phyloP scores from a whole-genome alignment of 164 flowering plant species.

The Pachysandra terminalis region DNA sequence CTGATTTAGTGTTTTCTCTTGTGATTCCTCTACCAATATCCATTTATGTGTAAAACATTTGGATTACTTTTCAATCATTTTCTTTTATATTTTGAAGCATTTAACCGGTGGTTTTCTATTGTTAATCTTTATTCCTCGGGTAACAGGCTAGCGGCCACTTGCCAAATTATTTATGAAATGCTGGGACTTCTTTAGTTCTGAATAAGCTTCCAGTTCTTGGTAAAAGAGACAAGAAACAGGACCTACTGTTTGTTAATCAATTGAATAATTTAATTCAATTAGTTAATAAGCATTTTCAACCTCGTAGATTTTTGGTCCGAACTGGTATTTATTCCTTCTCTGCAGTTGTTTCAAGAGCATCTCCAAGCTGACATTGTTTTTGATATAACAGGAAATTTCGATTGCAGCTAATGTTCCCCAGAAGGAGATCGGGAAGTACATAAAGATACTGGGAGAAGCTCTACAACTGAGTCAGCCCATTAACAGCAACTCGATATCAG shows the following conservation, averaged over 20 bases:
- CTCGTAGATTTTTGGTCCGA: not conserved
- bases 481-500: conserved; percentile 95
- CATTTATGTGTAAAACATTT: too few relatives aligned
- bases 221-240: too few relatives aligned
- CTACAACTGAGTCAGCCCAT: conserved; percentile 92
- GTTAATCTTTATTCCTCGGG: not conserved
- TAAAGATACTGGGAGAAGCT: conserved; percentile 95
- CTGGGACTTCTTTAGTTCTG: not conserved
- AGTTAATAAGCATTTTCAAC: not conserved
- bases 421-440: conserved; percentile 98
- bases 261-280: not conserved
- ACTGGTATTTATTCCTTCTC: not conserved
- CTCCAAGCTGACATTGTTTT: not conserved
- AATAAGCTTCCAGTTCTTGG: not conserved
- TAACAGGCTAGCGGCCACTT: too few relatives aligned
- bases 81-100: not conserved
- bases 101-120: not conserved
- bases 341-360: not conserved
- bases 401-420: conserved; percentile 96
- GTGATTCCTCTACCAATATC: not conserved
- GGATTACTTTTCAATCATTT: not conserved
- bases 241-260: too few relatives aligned
- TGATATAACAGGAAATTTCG: conserved; percentile 75
- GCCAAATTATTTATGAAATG: not conserved
- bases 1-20: not conserved